Base-by-base conservation (phyloP, 352 stramenopile species). In the Phytophthora cactorum region DNA sequence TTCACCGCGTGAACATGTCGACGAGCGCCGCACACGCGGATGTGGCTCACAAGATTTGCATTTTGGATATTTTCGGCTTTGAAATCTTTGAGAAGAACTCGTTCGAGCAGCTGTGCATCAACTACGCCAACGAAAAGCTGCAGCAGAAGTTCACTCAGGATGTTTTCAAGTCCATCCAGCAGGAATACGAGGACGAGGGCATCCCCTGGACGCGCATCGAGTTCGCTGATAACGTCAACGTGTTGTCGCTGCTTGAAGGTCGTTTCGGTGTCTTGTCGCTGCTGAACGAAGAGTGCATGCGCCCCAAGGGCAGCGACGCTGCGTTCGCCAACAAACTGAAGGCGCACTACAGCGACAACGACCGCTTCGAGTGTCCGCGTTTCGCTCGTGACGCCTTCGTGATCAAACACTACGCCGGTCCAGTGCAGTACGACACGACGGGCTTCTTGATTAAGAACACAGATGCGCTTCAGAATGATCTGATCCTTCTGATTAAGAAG, bases 11-110 rank as follows among this genome's bases (percentile, higher is more conserved):
- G 12, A 96, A 95, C 68, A 74, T 82, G 59, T 91, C 84, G 59
- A 95, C 87, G 25, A 89, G 78, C 50, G 83, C 85, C n/a, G 58
- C 72, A 1, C 66, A 86, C 25, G 54, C 68, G 2, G 63, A 82
- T 28, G 80, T 92, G 25, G 69, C 70, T 31, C 85, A 90, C 70
- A 92, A 93, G 67, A 91, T 92, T 63, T 91, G 92, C 70, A 95
- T 98, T 47, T 70, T 99, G 25, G 97, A 99, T 86, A 99, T 99
- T 70, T 99, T 99, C 82, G 97, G 97, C 5, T 99, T 99, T 79
- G 97, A 99, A 77, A 98, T 97, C 36, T 99, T 99, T 60, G 87
- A 97, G 52, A 89, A 88, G 58, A 99, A 99, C 78, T 98, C 90
- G 46, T 99, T 98, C 74, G 96, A 99, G 71, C 95, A 98, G 65